Conservation (phyloP, 176 grass and related monocot genomes). For the Alloteropsis semialata region DNA sequence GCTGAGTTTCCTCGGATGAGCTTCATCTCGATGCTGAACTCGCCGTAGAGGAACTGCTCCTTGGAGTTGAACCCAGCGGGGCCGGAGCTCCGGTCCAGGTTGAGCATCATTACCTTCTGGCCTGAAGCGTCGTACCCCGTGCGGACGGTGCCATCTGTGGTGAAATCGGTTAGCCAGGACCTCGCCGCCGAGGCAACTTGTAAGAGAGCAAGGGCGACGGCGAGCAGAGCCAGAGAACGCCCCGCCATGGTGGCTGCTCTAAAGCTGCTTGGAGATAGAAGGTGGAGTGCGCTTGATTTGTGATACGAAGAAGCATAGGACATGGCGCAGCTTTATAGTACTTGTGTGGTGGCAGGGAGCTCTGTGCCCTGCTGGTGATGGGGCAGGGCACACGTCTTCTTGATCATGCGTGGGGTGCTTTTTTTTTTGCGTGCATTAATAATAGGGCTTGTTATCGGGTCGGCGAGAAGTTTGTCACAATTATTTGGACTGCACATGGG, state of each 20-base stretch:
- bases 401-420: neutral
- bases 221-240: neutral
- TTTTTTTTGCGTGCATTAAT: neutral
- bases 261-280: too few species aligned
- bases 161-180: slow-evolving; percentile 9
- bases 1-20: neutral
- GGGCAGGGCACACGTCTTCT: neutral
- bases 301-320: neutral
- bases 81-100: slow-evolving; percentile 8
- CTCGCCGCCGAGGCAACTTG: neutral
- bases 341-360: neutral
- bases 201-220: neutral
- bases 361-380: neutral
- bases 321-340: neutral
- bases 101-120: slow-evolving; percentile 9
- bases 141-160: neutral
- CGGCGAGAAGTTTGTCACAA: neutral
- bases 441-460: too few species aligned
- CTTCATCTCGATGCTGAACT: slow-evolving; percentile 28
- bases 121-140: neutral
- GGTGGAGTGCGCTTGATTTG: neutral
- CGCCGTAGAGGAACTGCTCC: slow-evolving; percentile 21
- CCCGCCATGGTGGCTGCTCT: neutral
- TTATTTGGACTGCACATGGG: slow-evolving; percentile 5
- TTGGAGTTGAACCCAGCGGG: slow-evolving; percentile 14